Evolutionary conservation across 495 filamentous ascomycete species (phyloP).

Genomic region (Eremomyces bilateralis): DNA sequence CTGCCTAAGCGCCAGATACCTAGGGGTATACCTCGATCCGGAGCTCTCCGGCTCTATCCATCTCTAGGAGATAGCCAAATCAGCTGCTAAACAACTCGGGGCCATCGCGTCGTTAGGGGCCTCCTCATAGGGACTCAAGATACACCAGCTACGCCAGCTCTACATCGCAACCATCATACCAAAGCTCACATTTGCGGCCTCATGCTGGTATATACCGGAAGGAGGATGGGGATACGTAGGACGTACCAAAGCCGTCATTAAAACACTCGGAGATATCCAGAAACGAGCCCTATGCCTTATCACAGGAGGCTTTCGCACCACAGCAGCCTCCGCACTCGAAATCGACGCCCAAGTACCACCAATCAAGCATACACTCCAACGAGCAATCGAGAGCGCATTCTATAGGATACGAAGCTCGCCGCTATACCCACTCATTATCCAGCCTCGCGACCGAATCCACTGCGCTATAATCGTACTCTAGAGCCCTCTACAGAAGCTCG

Average conservation of each 20-base stretch:
- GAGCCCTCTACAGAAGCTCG: constrained; percentile 2
- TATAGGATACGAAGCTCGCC: constrained; percentile 6
- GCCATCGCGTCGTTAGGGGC: too few species aligned
- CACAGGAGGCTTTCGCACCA: constrained; percentile 11
- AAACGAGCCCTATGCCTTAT: constrained; percentile 9
- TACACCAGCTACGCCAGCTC: constrained; percentile 6
- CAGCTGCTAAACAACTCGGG: constrained; percentile 5
- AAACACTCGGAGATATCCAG: constrained; percentile 6
- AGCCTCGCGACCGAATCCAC: not conserved
- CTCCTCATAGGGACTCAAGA: constrained; percentile 4
- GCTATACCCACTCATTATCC: not conserved
- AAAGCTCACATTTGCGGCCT: constrained; percentile 7
- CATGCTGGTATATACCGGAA: constrained; percentile 6
- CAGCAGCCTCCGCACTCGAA: constrained; percentile 8
- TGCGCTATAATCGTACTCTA: not conserved
- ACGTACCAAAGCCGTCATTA: constrained; percentile 6
- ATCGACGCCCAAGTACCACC: constrained; percentile 9
- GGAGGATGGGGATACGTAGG: not conserved
- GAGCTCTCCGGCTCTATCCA: constrained; percentile 2
- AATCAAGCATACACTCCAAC: constrained; percentile 6
- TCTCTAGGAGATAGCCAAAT: constrained; percentile 5
- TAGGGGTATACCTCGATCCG: not conserved
- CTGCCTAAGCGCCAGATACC: not conserved
- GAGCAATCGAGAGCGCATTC: constrained; percentile 6
- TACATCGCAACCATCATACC: constrained; percentile 6